Evolutionary conservation across 179 eudicot species (phyloP), one percentile per base, ranked within the genome.

Genomic region (Patellifolia procumbens): DNA sequence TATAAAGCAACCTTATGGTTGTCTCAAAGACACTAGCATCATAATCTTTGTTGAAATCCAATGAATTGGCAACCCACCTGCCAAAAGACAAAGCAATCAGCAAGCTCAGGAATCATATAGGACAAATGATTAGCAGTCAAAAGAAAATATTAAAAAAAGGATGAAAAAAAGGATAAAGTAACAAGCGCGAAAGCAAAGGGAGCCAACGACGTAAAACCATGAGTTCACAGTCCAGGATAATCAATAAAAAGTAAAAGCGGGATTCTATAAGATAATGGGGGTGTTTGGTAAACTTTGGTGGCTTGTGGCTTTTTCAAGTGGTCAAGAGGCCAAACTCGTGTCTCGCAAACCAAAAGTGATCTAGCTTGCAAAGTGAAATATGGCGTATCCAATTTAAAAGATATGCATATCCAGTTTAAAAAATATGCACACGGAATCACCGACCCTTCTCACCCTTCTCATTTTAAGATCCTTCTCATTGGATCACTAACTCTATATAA

Each of bases 11-110:
- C 99, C 99, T 96, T 94, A 96, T 96, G 90, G 98, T 96, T 84
- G 99, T 96, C 91, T 96, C 99, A 73, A 96, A 96, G 77, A 96
- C 99, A 80, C 99, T 96, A 62, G 98, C 99, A 72, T 94, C 99
- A 80, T 96, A 96, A 76, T 91, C 88, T 88, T 96, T 96, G 88
- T 94, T 96, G 84, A 96, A 96, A 81, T 96, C 92, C 97, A 96
- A 80, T 16, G 98, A 85, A 81, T 74, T 85, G 70, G 92, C 97
- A 61, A 96, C 93, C 99, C 99, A 96, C 84, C 99, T 96, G 96
- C 79, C 80, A 85, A 16, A 68, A 15, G 11, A 59, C 59, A 72
- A 79, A 64, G 64, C 61, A 75, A 76, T 75, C 42, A 67, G 37
- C 70, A 3, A 46, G 32, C 34, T 43, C 29, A n/a, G 46, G 10